Evolutionary conservation across 2,329 filamentous ascomycete species (phyloP).

Genomic region (Diaporthe capsici): DNA sequence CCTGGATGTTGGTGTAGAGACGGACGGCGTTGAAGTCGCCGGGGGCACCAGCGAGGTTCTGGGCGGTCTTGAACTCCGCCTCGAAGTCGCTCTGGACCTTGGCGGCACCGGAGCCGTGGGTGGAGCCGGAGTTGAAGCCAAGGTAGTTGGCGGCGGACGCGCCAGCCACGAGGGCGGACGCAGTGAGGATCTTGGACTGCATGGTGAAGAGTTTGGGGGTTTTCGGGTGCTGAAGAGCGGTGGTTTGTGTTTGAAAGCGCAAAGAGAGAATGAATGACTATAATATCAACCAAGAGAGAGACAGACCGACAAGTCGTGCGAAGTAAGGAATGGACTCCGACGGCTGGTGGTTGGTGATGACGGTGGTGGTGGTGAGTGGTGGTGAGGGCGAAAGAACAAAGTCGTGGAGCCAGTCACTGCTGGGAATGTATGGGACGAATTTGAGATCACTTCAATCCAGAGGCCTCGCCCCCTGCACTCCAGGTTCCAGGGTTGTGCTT

Average conservation of each 20-base stretch:
- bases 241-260: background rate
- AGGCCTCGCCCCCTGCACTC: constrained; percentile 18
- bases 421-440: constrained; percentile 23
- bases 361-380: background rate
- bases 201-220: constrained; percentile 29
- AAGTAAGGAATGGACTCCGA: constrained; percentile 37
- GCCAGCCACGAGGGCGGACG: constrained; percentile 35
- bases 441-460: constrained; percentile 6
- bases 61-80: constrained; percentile 76
- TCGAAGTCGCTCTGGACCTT: constrained; percentile 78
- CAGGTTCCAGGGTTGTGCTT: background rate
- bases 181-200: constrained; percentile 34
- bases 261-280: constrained; percentile 13
- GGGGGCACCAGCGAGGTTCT: constrained; percentile 72
- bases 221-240: constrained; percentile 19
- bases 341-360: constrained; percentile 26
- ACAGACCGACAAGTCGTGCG: constrained; percentile 19
- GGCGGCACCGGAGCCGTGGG: constrained; percentile 70
- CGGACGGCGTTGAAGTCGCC: constrained; percentile 77
- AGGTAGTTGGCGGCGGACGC: constrained; percentile 55
- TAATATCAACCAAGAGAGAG: constrained; percentile 3
- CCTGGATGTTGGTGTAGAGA: constrained; percentile 83
- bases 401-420: constrained; percentile 11
- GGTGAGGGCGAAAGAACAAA: constrained; percentile 5
- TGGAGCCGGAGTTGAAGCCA: constrained; percentile 82